Base-by-base conservation (phyloP, 169 alveolate species). In the Perkinsus olseni region DNA sequence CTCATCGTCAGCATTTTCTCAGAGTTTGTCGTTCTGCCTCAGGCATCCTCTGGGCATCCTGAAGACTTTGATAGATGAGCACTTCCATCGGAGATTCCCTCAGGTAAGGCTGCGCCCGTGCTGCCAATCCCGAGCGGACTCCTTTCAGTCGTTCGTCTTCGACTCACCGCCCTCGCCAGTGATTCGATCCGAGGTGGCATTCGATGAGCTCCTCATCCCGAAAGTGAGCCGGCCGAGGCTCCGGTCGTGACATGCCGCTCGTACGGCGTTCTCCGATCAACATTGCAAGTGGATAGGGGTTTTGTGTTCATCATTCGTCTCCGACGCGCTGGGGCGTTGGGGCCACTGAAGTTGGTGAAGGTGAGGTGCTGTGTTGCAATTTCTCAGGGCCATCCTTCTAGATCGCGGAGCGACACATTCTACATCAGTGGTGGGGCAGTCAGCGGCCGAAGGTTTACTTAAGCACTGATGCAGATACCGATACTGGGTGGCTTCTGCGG, bases 401-500 rank as follows among this genome's bases (percentile, higher is more conserved):
- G 82, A 28, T 62, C 82, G 31, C 1, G 82, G 17, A 62, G 82
- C 31, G 82, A 62, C 31, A 62, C 82, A 24, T 62, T 62, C 31
- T 62, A 62, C 34, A 62, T 62, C 28, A 62, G 82, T 28, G 82
- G 82, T 62, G 34, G 17, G 34, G 34, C 1, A 62, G 82, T 6
- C 31, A 24, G 82, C 31, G 6, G 24, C 62, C 62, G 62, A 45
- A 6, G 17, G 62, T 13, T 62, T 24, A 28, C 82, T 62, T 21
- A 24, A 62, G 37, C 8, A 28, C 82, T 24, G 82, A 40, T 62
- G 37, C 28, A 62, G 82, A 62, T 62, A 13, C 82, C 82, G 82
- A 62, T 24, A 62, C 82, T 13, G 36, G 17, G 28, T 62, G 82
- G 94, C 94, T 36, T 90, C 17, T 96, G 92, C 95, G 98, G 94